Evolutionary conservation across 164 flowering plant genomes (phyloP).

Genomic region (Santalum album): DNA sequence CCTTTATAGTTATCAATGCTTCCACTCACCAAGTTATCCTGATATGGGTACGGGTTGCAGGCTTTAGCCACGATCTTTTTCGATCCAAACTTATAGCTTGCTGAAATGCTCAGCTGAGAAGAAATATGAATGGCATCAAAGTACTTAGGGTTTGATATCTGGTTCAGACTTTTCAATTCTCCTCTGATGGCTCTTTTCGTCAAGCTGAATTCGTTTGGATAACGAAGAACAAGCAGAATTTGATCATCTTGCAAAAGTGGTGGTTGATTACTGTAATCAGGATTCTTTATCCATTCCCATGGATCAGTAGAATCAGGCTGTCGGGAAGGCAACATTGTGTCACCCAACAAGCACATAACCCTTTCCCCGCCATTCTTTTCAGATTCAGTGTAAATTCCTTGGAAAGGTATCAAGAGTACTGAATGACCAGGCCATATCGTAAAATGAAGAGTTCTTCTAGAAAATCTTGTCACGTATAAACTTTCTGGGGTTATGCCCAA

Average conservation of each 20-base stretch:
- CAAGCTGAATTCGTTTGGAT: slow-evolving; percentile 47
- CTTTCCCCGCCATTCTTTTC: slow-evolving; percentile 52
- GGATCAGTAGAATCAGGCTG: slow-evolving; percentile 44
- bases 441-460: slow-evolving; percentile 29
- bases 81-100: slow-evolving; percentile 48
- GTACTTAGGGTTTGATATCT: slow-evolving; percentile 43
- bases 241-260: slow-evolving; percentile 68
- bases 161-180: slow-evolving; percentile 62
- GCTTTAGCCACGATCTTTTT: slow-evolving; percentile 48
- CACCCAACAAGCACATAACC: slow-evolving; percentile 69
- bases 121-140: slow-evolving; percentile 54
- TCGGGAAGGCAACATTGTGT: slow-evolving; percentile 61
- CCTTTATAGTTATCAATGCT: slow-evolving; percentile 48
- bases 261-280: slow-evolving; percentile 25
- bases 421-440: slow-evolving; percentile 46
- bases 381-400: slow-evolving; percentile 69
- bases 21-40: slow-evolving; percentile 26
- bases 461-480: slow-evolving; percentile 18
- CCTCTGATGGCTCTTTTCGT: slow-evolving; percentile 45
- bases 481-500: slow-evolving; percentile 39
- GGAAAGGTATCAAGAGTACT: slow-evolving; percentile 36
- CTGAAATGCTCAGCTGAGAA: slow-evolving; percentile 37
- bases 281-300: slow-evolving; percentile 50
- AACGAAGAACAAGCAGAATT: slow-evolving; percentile 57
- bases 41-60: slow-evolving; percentile 61